Evolutionary conservation across 768 basidiomycete genomes (phyloP).

Genomic region (Boletus rex-veris): DNA sequence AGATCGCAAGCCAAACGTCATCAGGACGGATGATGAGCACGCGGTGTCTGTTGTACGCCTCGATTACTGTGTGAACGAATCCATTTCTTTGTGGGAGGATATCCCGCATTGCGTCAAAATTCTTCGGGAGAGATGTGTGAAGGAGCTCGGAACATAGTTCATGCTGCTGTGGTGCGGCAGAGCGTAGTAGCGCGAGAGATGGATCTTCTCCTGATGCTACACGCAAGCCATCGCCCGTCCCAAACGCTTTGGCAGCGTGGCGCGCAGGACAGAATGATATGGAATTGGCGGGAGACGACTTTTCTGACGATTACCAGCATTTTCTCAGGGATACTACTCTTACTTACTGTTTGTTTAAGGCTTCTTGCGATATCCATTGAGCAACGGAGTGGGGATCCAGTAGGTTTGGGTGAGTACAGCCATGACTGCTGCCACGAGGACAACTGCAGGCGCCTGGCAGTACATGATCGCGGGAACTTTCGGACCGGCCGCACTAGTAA

Average conservation of each 20-base stretch:
- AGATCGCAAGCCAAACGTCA: conserved; percentile 37
- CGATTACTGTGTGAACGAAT: conserved; percentile 25
- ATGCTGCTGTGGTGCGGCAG: neutral
- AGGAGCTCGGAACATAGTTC: neutral
- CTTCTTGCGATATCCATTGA: too few relatives aligned
- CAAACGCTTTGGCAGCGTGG: neutral
- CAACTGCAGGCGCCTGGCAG: too few relatives aligned
- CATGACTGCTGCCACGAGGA: too few relatives aligned
- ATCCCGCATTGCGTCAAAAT: neutral
- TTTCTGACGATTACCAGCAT: neutral
- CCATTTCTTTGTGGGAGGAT: conserved; percentile 24
- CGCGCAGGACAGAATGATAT: neutral
- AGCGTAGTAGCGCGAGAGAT: neutral
- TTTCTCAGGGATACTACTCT: too few relatives aligned
- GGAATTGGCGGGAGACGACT: neutral
- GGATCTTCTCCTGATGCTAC: neutral
- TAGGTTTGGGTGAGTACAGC: too few relatives aligned
- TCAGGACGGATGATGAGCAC: conserved; percentile 42
- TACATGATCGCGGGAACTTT: too few relatives aligned
- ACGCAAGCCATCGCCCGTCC: neutral
- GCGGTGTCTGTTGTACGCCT: conserved; percentile 27
- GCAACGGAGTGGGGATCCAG: too few relatives aligned
- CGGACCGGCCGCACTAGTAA: too few relatives aligned
- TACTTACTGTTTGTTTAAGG: too few relatives aligned
- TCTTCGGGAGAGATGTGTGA: neutral